These are phyloP conservation scores for Globisporangium spiculum DNA, from an alignment of 352 stramenopile genomes.

Conservation along the genomic window DNA sequence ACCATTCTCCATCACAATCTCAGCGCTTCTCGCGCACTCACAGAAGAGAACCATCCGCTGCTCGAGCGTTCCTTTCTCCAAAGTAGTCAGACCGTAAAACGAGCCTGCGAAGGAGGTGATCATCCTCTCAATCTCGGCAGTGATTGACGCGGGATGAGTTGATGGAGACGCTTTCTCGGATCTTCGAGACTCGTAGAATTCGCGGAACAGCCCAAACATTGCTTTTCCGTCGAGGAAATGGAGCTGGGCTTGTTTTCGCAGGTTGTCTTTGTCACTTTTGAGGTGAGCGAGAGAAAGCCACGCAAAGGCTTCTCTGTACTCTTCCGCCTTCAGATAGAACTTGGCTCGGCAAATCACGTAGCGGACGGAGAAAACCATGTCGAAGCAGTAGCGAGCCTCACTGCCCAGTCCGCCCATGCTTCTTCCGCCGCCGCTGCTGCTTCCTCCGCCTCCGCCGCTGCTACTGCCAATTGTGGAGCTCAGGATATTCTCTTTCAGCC, in stretches of 20 bases:
- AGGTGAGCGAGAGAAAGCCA: conserved; percentile 78
- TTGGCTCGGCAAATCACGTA: conserved; percentile 72
- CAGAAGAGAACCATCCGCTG: conserved; percentile 52
- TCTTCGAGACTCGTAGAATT: conserved; percentile 42
- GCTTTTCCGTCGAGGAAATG: conserved; percentile 66
- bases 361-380: conserved; percentile 73
- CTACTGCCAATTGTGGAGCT: conserved; percentile 18
- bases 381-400: conserved; percentile 74
- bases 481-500: conserved; percentile 60
- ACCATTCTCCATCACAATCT: conserved; percentile 49
- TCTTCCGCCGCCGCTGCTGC: conserved; percentile 49
- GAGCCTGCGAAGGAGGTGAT: conserved; percentile 55
- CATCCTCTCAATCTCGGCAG: conserved; percentile 47
- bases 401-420: conserved; percentile 69
- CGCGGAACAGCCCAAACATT: conserved; percentile 47
- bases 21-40: conserved; percentile 36
- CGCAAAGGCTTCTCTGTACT: conserved; percentile 55
- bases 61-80: conserved; percentile 53
- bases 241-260: conserved; percentile 63
- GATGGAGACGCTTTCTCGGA: conserved; percentile 18
- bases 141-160: conserved; percentile 27
- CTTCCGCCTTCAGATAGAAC: conserved; percentile 50
- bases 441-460: conserved; percentile 56
- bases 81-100: conserved; percentile 60
- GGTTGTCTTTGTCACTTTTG: conserved; percentile 72